A percentile compares a stretch with the other conserved stretches of the same genome.
Conservation (phyloP, 2,329 filamentous ascomycete species). For the Taxawa tesnikishii region DNA sequence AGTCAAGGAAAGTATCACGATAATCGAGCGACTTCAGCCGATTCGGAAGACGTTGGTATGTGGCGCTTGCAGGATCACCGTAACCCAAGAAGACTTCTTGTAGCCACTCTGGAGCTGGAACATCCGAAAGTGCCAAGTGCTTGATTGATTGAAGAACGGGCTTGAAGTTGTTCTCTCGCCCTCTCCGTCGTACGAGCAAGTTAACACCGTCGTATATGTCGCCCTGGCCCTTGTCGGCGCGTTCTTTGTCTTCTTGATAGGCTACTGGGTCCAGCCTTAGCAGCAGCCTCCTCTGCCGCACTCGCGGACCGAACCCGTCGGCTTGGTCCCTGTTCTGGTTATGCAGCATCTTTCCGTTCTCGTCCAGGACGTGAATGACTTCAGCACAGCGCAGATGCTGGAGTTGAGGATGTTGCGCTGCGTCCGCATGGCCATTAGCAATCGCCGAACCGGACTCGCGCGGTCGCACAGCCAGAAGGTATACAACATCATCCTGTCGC, state of each 20-base stretch:
- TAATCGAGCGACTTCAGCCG: conserved; percentile 73
- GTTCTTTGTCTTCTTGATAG: conserved; percentile 66
- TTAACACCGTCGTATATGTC: conserved; percentile 81
- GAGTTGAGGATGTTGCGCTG: conserved; percentile 39
- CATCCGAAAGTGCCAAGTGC: conserved; percentile 70
- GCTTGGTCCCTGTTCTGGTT: conserved; percentile 37
- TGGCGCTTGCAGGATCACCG: conserved; percentile 79
- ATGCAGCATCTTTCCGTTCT: conserved; percentile 63
- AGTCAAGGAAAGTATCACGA: conserved; percentile 87
- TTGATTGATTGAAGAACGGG: conserved; percentile 85
- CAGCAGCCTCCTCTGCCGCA: conserved; percentile 56
- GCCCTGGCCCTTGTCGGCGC: conserved; percentile 50
- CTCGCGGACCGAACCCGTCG: conserved; percentile 49
- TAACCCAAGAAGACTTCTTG: conserved; percentile 97
- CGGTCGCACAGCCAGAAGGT: conserved; percentile 65
- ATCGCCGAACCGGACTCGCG: conserved; percentile 36
- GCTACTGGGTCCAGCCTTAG: conserved; percentile 68
- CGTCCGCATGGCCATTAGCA: conserved; percentile 42
- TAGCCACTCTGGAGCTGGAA: conserved; percentile 79
- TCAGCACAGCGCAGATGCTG: conserved; percentile 68
- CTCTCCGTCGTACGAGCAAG: conserved; percentile 67
- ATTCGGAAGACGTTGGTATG: conserved; percentile 71
- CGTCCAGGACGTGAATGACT: conserved; percentile 74
- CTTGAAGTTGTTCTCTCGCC: conserved; percentile 95
- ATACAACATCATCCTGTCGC: conserved; percentile 78